Evolutionary conservation across 305 asterid genomes (phyloP), one percentile per base, ranked within the genome.

Genomic region (Solanum hybrid): DNA sequence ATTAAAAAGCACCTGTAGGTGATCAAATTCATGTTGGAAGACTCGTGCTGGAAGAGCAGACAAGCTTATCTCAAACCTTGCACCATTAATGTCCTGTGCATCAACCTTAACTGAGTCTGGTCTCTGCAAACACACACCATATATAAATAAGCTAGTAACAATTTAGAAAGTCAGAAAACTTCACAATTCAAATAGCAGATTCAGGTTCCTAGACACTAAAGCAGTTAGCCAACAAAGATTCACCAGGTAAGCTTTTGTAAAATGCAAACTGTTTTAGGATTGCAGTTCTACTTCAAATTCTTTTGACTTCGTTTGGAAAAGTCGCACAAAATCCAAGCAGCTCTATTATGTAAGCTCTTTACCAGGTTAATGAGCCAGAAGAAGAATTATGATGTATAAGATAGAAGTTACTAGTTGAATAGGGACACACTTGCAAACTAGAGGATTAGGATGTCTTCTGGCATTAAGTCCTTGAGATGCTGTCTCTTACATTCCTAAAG

Each of bases 1-100:
- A 27, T 86, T 27, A 87, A 45, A 32, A 90, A 66, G 84, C 92
- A 96, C 99, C 99, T 94, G 94, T 56, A 97, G 93, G 91, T 97
- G 99, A 92, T 97, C 99, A 79, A 89, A 95, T 93, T 97, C 99
- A 85, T 97, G 99, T 94, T 96, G 99, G 88, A 97, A 96, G 37
- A 97, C 95, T 89, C 99, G 93, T 22, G 98, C 99, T 82, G 97
- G 93, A 91, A 96, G 96, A n/a, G 91, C 97, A 1, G 94, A 89
- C 94, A 97, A 93, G 91, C 92, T 93, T 78, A 95, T 88, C 87
- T 91, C 94, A 94, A 97, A 97, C 89, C 88, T 93, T 72, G 94
- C 92, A 60, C 99, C 99, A 31, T 90, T 90, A 64, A 96, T 91
- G 90, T 96, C 98, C 90, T 93, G 97, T 34, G 99, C 99, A 42